Evolutionary conservation across 2,329 filamentous ascomycete genomes (phyloP).

Genomic region (Colletotrichum navitas): DNA sequence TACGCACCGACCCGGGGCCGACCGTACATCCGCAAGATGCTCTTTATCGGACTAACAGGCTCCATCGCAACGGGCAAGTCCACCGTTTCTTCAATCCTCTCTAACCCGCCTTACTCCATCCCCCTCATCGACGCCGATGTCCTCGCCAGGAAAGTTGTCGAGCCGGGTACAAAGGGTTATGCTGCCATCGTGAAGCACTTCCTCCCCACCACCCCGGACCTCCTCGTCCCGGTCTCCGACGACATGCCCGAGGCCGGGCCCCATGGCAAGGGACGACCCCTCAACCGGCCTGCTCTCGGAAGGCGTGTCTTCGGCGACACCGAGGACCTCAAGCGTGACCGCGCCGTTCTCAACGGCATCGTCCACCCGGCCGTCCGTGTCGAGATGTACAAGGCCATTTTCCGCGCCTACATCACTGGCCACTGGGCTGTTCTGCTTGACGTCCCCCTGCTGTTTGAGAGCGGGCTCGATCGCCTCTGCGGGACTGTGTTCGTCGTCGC

Average conservation of each 20-base stretch:
- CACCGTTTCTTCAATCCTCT: constrained; percentile 88
- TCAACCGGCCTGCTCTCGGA: constrained; percentile 90
- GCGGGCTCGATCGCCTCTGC: constrained; percentile 85
- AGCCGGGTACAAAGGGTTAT: constrained; percentile 90
- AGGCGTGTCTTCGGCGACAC: constrained; percentile 86
- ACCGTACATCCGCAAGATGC: constrained; percentile 69
- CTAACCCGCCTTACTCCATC: constrained; percentile 83
- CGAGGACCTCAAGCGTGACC: constrained; percentile 76
- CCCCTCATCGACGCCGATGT: constrained; percentile 96
- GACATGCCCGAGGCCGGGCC: constrained; percentile 67
- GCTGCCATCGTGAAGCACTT: constrained; percentile 86
- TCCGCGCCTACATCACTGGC: constrained; percentile 80
- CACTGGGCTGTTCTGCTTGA: constrained; percentile 93
- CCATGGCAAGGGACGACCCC: constrained; percentile 74
- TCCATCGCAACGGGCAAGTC: constrained; percentile 99
- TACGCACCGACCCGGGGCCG: constrained; percentile 15
- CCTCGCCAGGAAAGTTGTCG: constrained; percentile 92
- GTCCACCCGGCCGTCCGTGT: constrained; percentile 90
- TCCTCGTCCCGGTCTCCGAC: constrained; percentile 74
- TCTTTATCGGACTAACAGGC: constrained; percentile 94
- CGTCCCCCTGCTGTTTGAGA: constrained; percentile 92
- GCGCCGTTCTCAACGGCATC: constrained; percentile 85
- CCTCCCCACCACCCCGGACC: constrained; percentile 83
- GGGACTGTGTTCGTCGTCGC: constrained; percentile 89
- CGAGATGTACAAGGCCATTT: constrained; percentile 82